Evolutionary conservation across 2,329 filamentous ascomycete species (phyloP).

Genomic region (Beauveria rudraprayagi): DNA sequence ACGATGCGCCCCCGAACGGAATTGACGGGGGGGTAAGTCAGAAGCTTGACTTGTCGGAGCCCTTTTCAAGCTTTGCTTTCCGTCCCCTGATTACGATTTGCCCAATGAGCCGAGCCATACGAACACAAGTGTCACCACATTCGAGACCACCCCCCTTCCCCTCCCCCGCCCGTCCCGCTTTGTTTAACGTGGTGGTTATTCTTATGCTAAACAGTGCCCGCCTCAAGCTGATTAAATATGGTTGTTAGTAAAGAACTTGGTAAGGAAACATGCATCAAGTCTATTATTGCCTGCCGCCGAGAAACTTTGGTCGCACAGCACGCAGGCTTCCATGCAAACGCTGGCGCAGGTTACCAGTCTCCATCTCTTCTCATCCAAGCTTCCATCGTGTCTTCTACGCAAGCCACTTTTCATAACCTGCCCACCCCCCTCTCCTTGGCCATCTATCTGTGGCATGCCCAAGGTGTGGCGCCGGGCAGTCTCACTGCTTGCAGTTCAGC

Average conservation of each 20-base stretch:
- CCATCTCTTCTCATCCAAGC: neutral
- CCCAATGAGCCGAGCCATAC: no score
- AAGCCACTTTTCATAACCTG: neutral
- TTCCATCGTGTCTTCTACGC: neutral
- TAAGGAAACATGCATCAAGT: neutral
- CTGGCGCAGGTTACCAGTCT: neutral
- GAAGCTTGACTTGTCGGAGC: neutral
- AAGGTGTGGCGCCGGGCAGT: neutral
- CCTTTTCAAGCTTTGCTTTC: neutral
- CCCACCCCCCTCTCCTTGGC: neutral
- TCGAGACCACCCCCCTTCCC: neutral
- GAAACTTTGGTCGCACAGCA: neutral
- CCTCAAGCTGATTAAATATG: neutral
- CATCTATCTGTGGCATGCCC: no score
- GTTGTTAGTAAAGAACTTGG: neutral
- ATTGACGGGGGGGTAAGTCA: neutral
- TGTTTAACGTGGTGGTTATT: neutral
- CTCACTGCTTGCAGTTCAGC: slow-evolving; percentile 5
- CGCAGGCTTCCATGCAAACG: neutral
- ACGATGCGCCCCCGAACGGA: neutral
- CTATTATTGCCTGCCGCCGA: neutral
- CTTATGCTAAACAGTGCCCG: neutral
- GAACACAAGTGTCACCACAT: no score
- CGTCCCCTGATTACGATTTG: neutral
- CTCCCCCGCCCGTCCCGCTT: neutral